phyloP scores from a whole-genome alignment of 2,329 filamentous ascomycete genomes.

The Apiospora aurea region DNA sequence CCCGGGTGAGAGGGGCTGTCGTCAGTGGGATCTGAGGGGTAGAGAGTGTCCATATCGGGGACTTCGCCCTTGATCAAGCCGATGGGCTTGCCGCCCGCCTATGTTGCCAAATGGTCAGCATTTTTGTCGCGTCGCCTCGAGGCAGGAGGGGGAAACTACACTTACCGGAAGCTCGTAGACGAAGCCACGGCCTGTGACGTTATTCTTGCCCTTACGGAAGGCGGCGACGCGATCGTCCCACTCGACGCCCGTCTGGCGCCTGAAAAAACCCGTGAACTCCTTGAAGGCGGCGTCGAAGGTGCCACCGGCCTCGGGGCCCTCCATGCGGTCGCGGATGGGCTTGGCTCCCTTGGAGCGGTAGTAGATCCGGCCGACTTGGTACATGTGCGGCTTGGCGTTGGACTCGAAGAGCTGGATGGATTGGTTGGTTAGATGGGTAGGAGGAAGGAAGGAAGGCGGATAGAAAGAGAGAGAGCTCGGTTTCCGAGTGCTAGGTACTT shows the following conservation, averaged over 20 bases:
- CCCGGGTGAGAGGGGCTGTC: background rate
- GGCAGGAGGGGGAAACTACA: background rate
- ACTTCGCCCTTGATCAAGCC: constrained; percentile 32
- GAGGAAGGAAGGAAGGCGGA: background rate
- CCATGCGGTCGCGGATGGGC: background rate
- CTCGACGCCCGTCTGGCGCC: constrained; percentile 40
- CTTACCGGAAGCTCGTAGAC: constrained; percentile 7
- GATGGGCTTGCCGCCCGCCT: constrained; percentile 38
- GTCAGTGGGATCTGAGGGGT: background rate
- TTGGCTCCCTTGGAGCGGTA: constrained; percentile 49
- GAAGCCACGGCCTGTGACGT: background rate
- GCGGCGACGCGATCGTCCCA: background rate
- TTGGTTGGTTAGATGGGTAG: background rate
- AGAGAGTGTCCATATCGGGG: background rate
- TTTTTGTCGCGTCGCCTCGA: too few relatives aligned
- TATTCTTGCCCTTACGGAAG: constrained; percentile 18
- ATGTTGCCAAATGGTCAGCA: background rate
- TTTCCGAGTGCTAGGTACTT: constrained; percentile 41
- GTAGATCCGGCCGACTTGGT: constrained; percentile 64
- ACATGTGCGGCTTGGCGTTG: constrained; percentile 63
- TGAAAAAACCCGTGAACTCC: background rate
- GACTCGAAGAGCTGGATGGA: constrained; percentile 71
- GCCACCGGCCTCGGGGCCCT: background rate
- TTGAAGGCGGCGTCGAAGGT: background rate
- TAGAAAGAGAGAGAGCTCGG: background rate